Base-by-base conservation (phyloP, 2,329 filamentous ascomycete species). In the Monosporascus sp. region DNA sequence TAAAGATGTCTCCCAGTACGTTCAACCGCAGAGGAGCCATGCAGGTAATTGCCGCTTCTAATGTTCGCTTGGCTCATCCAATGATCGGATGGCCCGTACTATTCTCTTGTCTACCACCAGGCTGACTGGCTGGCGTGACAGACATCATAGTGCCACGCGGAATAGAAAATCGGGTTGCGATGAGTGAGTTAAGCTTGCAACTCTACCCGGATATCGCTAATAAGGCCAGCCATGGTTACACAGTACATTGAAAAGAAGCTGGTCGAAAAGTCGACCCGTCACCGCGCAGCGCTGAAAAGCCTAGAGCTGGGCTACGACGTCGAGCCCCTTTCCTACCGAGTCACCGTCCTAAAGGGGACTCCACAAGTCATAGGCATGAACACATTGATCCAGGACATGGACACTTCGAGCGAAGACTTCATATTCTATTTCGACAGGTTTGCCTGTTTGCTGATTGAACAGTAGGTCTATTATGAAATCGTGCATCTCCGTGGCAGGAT, bases 381-480 rank as follows among this genome's bases (percentile, higher is more conserved):
- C 68, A 97, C 92, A 0, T 88, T 97, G 53, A 83, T 99, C 41
- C 87, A 95, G 66, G 82, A 94, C 62, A 87, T 89, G 19, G 81
- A 85, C 48, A 93, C 91, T 0, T 77, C 81, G 7, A 82, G 90
- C 43, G 93, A 96, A 67, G 92, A 97, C 63, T 97, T 97, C 68
- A 90, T 96, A 57, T 97, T 97, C 72, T 97, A 97, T 72, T 97
- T 97, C 70, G 91, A 99, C 71, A 84, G 94, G 38, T 77, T 97
- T 38, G 85, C 90, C 2, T 84, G 88, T n/a, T 77, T 97, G 50
- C 78, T 97, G 26, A 83, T 97, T 47, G 93, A 97, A 70, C 76
- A 85, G 82, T 86, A 71, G 56, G 80, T 72, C 16, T 20, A 34
- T 7, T 3, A 20, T 34, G 20, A 9, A 24, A 11, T 47, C 38